phyloP scores from a whole-genome alignment of 2,329 filamentous ascomycete genomes.

The Aspergillus fumigatiaffinis region DNA sequence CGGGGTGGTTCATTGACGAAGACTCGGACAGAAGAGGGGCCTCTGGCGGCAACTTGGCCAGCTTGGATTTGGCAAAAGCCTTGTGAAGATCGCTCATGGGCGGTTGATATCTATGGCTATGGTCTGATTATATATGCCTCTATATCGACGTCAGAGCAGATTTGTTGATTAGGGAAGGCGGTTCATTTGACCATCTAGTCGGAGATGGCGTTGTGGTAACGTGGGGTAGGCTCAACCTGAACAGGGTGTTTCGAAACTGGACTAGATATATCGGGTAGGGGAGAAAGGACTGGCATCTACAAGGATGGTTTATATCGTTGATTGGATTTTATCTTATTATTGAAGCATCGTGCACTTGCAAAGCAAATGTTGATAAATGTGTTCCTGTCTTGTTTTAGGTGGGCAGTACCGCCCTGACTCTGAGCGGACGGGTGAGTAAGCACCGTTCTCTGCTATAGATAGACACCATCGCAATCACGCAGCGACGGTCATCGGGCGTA shows the following conservation, averaged over 20 bases:
- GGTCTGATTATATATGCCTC: neutral
- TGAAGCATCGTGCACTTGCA: neutral
- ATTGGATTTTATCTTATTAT: neutral
- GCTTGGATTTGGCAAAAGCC: constrained; percentile 72
- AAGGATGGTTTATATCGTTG: neutral
- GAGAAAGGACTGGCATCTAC: neutral
- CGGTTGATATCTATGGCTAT: neutral
- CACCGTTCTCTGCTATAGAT: no score
- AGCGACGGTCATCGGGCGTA: no score
- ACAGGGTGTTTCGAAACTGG: neutral
- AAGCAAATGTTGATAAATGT: neutral
- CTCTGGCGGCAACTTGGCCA: constrained; percentile 59
- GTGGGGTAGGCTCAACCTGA: neutral
- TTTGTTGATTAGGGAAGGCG: neutral
- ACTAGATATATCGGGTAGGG: neutral
- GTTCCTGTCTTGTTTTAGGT: no score
- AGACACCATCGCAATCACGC: no score
- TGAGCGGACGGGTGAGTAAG: no score
- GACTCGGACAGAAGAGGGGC: constrained; percentile 45
- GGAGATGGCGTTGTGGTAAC: neutral
- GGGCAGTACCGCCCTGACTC: no score
- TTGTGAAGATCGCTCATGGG: constrained; percentile 77
- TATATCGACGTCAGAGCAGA: neutral
- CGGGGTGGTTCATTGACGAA: constrained; percentile 34
- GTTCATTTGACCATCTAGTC: neutral